A percentile compares a stretch with the other conserved stretches of the same genome.
Evolutionary conservation across 768 basidiomycete species (phyloP).

Genomic region (Hemileccinum rubropunctum): DNA sequence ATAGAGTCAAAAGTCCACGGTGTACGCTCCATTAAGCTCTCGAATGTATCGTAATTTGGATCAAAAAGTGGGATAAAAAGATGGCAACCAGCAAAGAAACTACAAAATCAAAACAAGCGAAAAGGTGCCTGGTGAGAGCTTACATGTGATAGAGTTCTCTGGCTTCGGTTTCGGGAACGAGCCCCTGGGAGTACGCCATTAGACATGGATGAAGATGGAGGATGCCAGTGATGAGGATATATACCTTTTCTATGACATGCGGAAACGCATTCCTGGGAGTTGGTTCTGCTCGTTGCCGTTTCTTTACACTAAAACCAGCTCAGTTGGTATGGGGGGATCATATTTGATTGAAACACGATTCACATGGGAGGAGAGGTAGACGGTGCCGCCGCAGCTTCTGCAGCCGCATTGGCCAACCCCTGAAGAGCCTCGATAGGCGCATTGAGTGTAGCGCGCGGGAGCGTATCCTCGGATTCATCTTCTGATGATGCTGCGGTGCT

Average conservation of each 20-base stretch:
- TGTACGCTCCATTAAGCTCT: conserved; percentile 85
- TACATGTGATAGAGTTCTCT: conserved; percentile 91
- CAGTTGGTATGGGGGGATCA: not conserved
- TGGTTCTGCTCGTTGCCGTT: conserved; percentile 81
- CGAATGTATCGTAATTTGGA: conserved; percentile 89
- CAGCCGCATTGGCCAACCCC: conserved; percentile 92
- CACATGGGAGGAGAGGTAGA: conserved; percentile 64
- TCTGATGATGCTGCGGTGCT: conserved; percentile 83
- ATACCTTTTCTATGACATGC: conserved; percentile 83
- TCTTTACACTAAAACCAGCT: conserved; percentile 51
- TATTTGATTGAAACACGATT: not conserved
- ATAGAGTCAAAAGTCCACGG: conserved; percentile 97
- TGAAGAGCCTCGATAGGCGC: conserved; percentile 95
- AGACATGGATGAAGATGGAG: not conserved
- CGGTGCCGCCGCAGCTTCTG: conserved; percentile 83
- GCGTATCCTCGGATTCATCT: conserved; percentile 87
- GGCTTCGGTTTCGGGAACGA: conserved; percentile 83
- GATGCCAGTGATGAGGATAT: not conserved
- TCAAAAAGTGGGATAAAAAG: conserved; percentile 96
- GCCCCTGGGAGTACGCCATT: conserved; percentile 48
- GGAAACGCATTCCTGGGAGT: conserved; percentile 85
- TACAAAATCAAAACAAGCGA: conserved; percentile 31
- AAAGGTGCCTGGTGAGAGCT: conserved; percentile 27
- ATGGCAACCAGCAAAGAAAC: conserved; percentile 95
- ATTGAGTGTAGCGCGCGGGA: conserved; percentile 79